These are phyloP conservation scores for Rhodotorula sphaerocarpa DNA, from an alignment of 768 basidiomycete genomes.

Conservation along the genomic window DNA sequence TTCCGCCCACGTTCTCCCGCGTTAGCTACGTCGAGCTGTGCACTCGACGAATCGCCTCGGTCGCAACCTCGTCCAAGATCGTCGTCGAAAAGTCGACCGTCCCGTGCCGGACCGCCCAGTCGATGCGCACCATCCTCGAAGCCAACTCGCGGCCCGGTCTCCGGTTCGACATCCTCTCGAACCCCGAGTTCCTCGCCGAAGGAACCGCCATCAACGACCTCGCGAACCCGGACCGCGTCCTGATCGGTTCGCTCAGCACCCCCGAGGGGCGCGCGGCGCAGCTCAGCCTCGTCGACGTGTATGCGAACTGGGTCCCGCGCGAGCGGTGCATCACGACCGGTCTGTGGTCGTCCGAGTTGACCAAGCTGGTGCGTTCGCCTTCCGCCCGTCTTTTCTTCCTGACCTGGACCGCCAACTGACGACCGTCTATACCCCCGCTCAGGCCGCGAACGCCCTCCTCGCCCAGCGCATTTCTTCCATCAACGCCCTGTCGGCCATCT, in stretches of 20 bases:
- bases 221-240: conserved; percentile 81
- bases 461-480: conserved; percentile 97
- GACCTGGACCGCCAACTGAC: no score
- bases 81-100: conserved; percentile 99
- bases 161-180: conserved; percentile 95
- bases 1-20: background rate
- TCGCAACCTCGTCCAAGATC: conserved; percentile 86
- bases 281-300: conserved; percentile 64
- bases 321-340: conserved; percentile 85
- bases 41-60: conserved; percentile 87
- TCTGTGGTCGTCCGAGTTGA: conserved; percentile 95
- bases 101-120: conserved; percentile 95
- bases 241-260: conserved; percentile 91
- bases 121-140: conserved; percentile 98
- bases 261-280: conserved; percentile 76
- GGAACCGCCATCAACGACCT: conserved; percentile 92
- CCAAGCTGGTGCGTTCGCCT: conserved; percentile 57
- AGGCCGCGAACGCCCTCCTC: conserved; percentile 96
- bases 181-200: conserved; percentile 98
- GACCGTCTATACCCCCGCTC: background rate
- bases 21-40: conserved; percentile 89
- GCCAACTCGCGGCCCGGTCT: conserved; percentile 89
- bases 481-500: conserved; percentile 96
- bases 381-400: background rate
- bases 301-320: conserved; percentile 87